Conservation (phyloP, 2,329 filamentous ascomycete genomes). For the Leptographium flavum region DNA sequence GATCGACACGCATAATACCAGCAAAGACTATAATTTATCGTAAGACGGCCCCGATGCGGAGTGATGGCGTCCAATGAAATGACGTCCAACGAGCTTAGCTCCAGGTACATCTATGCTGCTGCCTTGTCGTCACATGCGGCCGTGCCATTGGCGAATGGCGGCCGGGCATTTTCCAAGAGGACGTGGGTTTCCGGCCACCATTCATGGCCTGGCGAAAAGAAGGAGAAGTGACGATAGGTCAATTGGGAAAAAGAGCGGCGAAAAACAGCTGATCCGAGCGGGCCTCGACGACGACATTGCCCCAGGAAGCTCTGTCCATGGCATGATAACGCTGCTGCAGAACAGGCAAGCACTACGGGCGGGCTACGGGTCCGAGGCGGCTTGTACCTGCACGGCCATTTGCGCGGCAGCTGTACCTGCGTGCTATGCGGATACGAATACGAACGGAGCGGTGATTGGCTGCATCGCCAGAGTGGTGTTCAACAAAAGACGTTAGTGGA, state of each 20-base stretch:
- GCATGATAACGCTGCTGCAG: background rate
- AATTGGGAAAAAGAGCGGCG: background rate
- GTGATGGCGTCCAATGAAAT: too few relatives aligned
- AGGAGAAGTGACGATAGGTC: background rate
- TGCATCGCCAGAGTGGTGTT: background rate
- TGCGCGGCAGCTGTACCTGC: background rate
- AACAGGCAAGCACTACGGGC: background rate
- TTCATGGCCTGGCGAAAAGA: too few relatives aligned
- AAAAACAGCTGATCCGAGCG: constrained; percentile 7
- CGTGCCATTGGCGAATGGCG: background rate
- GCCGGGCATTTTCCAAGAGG: background rate
- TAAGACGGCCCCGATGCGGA: too few relatives aligned
- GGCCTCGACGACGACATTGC: background rate
- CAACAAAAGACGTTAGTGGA: too few relatives aligned
- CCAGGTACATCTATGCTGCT: too few relatives aligned
- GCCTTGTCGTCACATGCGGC: too few relatives aligned
- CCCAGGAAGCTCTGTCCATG: background rate
- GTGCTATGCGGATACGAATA: constrained; percentile 9
- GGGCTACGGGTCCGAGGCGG: too few relatives aligned
- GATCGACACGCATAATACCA: too few relatives aligned
- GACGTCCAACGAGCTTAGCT: too few relatives aligned
- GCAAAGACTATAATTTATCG: too few relatives aligned
- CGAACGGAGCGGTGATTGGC: constrained; percentile 6
- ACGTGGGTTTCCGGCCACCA: too few relatives aligned
- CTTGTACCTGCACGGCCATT: too few relatives aligned